phyloP scores from a whole-genome alignment of 129 eudicot species.

The Arctium minus region DNA sequence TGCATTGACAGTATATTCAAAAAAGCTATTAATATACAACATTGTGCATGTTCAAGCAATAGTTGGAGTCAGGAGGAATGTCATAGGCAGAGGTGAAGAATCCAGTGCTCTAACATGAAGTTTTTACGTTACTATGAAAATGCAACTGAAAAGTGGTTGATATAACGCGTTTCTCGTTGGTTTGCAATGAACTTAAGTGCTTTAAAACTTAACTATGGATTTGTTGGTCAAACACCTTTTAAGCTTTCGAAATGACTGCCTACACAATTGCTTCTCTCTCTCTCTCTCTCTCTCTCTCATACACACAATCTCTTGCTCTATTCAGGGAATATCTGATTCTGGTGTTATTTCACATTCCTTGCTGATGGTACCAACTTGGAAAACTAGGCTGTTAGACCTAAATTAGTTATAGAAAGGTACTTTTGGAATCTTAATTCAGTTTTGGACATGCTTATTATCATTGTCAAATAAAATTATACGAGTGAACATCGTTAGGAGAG shows the following conservation, averaged over 20 bases:
- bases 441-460: neutral
- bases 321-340: neutral
- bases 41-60: neutral
- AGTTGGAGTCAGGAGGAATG: neutral
- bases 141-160: neutral
- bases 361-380: neutral
- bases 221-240: neutral
- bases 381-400: neutral
- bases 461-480: neutral
- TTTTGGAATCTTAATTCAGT: neutral
- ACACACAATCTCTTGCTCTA: too few species aligned
- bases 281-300: too few species aligned
- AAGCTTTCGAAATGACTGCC: neutral
- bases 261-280: neutral
- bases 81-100: neutral
- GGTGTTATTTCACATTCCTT: neutral
- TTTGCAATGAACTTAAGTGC: neutral
- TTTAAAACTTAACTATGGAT: neutral
- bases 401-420: neutral
- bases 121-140: neutral
- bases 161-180: neutral
- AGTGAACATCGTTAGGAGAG: neutral
- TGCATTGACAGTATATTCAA: neutral
- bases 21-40: neutral
- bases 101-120: neutral